Conservation (phyloP, 495 filamentous ascomycete species). For the Letharia lupina region DNA sequence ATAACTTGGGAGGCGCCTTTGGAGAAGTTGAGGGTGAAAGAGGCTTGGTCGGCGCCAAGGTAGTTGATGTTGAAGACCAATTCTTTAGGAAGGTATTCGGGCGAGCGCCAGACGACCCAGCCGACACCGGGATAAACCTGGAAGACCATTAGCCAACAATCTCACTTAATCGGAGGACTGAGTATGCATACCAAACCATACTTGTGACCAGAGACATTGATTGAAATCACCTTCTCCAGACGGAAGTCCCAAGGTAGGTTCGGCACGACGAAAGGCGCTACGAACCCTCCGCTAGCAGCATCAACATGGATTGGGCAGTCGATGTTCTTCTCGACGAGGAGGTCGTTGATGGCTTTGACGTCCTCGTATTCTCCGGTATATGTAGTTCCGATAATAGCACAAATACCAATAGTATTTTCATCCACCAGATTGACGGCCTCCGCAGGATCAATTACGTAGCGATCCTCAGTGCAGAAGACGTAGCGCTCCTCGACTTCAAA, state of each 20-base stretch:
- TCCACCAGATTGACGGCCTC: constrained; percentile 77
- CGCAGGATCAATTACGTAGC: constrained; percentile 80
- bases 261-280: constrained; percentile 78
- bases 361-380: constrained; percentile 97
- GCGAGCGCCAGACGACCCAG: constrained; percentile 83
- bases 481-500: constrained; percentile 88
- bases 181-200: constrained; percentile 47
- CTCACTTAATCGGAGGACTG: background rate
- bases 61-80: constrained; percentile 98
- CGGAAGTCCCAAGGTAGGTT: constrained; percentile 82
- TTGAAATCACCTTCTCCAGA: constrained; percentile 74
- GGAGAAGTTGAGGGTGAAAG: constrained; percentile 94
- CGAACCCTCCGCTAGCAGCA: constrained; percentile 83
- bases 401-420: constrained; percentile 94
- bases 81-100: constrained; percentile 76
- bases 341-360: constrained; percentile 78
- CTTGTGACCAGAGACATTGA: constrained; percentile 92
- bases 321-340: constrained; percentile 60
- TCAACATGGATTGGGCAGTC: constrained; percentile 86
- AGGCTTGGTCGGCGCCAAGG: constrained; percentile 87
- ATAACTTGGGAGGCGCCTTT: constrained; percentile 89
- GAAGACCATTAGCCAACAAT: constrained; percentile 6
- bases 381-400: constrained; percentile 78
- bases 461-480: constrained; percentile 70
- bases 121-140: constrained; percentile 83